Conservation (phyloP, 208 protist genomes). For the Trypanosoma conorhini region DNA sequence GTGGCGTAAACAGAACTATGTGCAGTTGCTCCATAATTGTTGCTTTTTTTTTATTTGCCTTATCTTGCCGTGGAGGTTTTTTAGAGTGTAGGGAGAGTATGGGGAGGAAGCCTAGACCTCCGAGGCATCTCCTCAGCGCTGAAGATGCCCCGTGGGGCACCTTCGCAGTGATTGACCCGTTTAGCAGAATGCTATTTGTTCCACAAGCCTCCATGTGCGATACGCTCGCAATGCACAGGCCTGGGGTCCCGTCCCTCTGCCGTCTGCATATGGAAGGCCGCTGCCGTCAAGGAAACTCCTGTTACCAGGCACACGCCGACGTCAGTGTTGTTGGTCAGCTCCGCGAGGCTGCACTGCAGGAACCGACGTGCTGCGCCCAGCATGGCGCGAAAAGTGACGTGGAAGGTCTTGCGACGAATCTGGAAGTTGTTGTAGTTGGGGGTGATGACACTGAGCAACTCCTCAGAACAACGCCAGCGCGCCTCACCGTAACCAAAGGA, state of each 20-base stretch:
- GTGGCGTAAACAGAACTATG: background rate
- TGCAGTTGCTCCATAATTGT: background rate
- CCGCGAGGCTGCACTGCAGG: conserved; percentile 52
- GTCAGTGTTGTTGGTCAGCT: conserved; percentile 41
- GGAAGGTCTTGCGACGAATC: conserved; percentile 20
- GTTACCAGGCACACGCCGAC: conserved; percentile 81
- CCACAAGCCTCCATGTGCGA: conserved; percentile 59
- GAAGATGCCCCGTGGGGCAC: conserved; percentile 49
- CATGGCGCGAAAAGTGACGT: conserved; percentile 53
- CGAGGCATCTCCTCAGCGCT: conserved; percentile 61
- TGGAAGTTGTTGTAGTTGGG: conserved; percentile 12
- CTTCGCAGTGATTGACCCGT: conserved; percentile 82
- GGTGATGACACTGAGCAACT: background rate
- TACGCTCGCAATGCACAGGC: conserved; percentile 76
- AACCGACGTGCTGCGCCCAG: conserved; percentile 70
- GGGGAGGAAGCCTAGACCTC: conserved; percentile 35
- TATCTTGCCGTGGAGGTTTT: background rate
- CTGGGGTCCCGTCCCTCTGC: conserved; percentile 80
- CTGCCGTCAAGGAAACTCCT: conserved; percentile 76
- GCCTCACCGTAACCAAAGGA: conserved; percentile 56
- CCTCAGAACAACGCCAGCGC: conserved; percentile 22
- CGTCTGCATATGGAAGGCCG: conserved; percentile 72
- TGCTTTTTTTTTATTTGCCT: conserved; percentile 17
- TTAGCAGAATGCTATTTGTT: conserved; percentile 74
- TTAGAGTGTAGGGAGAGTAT: background rate